phyloP scores from a whole-genome alignment of 139 green algal species.

The Chlamydomonas applanata region DNA sequence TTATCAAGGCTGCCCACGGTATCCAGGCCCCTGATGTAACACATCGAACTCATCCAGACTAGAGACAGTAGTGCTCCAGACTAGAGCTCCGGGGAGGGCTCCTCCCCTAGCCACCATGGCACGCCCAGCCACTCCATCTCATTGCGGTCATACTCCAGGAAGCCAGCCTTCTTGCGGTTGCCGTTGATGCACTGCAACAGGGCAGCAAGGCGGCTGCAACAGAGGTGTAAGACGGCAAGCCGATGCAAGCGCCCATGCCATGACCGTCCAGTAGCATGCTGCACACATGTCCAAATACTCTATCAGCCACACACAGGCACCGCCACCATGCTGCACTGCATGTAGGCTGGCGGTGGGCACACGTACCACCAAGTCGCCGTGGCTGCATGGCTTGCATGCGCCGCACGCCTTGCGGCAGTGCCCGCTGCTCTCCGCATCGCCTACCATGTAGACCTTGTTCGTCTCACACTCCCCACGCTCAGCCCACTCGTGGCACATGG shows the following conservation, averaged over 20 bases:
- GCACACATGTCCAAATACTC: too few species aligned
- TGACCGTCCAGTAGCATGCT: too few species aligned
- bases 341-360: too few species aligned
- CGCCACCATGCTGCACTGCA: too few species aligned
- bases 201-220: too few species aligned
- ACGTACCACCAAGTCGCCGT: neutral
- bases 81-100: slow-evolving; percentile 4
- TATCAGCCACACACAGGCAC: too few species aligned
- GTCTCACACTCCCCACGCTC: slow-evolving; percentile 9
- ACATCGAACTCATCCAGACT: too few species aligned
- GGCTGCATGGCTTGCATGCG: neutral
- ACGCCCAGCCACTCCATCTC: slow-evolving; percentile 15
- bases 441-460: slow-evolving; percentile 20
- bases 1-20: too few species aligned
- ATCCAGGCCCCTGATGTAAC: too few species aligned
- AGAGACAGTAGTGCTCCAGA: too few species aligned
- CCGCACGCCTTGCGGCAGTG: neutral
- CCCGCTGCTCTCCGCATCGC: neutral
- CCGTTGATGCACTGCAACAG: neutral
- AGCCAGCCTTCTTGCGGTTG: slow-evolving; percentile 5
- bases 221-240: too few species aligned
- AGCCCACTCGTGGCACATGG: neutral
- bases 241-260: too few species aligned
- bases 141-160: slow-evolving; percentile 2
- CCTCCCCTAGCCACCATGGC: neutral